Percentiles rank a stretch among this genome's conserved stretches.
Evolutionary conservation across 1,284 basidiomycete genomes (phyloP).

Genomic region (Rhodotorula sp.): DNA sequence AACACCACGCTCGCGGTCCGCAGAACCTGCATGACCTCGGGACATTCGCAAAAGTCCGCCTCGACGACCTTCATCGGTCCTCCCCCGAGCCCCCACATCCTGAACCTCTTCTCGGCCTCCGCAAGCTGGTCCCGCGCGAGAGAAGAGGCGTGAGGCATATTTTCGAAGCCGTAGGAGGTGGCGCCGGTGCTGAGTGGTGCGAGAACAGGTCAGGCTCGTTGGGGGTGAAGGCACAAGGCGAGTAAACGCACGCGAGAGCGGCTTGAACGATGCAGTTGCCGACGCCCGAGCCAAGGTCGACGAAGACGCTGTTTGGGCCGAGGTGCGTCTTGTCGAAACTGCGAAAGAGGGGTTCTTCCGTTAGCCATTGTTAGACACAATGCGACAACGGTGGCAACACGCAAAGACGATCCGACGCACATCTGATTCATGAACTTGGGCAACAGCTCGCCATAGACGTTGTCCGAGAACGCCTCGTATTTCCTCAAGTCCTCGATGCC

Average conservation of each 20-base stretch:
- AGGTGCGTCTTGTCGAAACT: conserved; percentile 47
- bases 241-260: conserved; percentile 49
- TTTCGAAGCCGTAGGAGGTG: conserved; percentile 55
- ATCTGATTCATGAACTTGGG: conserved; percentile 51
- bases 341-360: background rate
- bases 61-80: conserved; percentile 52
- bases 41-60: conserved; percentile 54
- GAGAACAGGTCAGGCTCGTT: background rate
- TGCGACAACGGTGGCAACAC: too few species aligned
- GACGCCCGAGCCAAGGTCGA: conserved; percentile 59
- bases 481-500: conserved; percentile 53
- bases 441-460: conserved; percentile 51
- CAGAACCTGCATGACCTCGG: conserved; percentile 43
- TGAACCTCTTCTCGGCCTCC: conserved; percentile 54
- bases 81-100: conserved; percentile 54
- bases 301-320: conserved; percentile 48
- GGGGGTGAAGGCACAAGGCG: background rate
- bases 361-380: background rate
- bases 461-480: conserved; percentile 50
- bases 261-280: conserved; percentile 58
- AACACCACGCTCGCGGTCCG: conserved; percentile 56
- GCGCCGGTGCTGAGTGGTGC: conserved; percentile 47
- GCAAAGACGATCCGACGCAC: conserved; percentile 6
- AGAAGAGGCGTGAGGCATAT: conserved; percentile 53
- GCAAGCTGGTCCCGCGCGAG: conserved; percentile 53